phyloP scores from a whole-genome alignment of 2,329 filamentous ascomycete species.

The Aspergillus sp. region DNA sequence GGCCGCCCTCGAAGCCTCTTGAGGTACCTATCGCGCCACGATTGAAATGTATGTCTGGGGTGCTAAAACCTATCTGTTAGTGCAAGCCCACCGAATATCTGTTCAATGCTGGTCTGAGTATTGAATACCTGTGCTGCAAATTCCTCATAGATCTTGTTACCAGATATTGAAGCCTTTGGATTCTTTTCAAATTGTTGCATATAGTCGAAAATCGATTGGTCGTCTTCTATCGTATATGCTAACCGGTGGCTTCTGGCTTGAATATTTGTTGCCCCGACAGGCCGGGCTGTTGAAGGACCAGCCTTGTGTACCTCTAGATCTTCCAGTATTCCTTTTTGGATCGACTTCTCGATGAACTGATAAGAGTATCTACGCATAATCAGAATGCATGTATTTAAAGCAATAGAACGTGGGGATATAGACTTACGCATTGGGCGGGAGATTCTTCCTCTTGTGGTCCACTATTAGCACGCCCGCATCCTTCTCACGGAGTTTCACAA shows the following conservation, averaged over 20 bases:
- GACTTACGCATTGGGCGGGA: constrained; percentile 49
- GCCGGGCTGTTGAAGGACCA: constrained; percentile 47
- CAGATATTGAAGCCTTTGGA: constrained; percentile 31
- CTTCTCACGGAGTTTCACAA: constrained; percentile 53
- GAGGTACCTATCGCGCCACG: constrained; percentile 50
- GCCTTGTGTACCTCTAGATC: constrained; percentile 49
- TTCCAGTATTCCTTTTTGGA: constrained; percentile 49
- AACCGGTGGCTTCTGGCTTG: constrained; percentile 33
- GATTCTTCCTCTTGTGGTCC: constrained; percentile 55
- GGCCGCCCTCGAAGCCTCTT: constrained; percentile 38
- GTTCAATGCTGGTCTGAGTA: background rate
- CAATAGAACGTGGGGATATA: background rate
- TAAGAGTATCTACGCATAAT: constrained; percentile 49
- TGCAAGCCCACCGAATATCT: background rate
- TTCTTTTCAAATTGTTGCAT: constrained; percentile 37
- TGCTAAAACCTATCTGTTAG: constrained; percentile 26
- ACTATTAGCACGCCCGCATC: constrained; percentile 59
- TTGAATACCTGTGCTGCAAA: constrained; percentile 38
- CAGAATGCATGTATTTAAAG: background rate
- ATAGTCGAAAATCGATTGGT: constrained; percentile 47
- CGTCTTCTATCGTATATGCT: constrained; percentile 44
- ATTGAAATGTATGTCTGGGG: constrained; percentile 49
- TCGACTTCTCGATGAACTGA: constrained; percentile 56
- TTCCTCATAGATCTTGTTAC: constrained; percentile 48
- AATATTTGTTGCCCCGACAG: constrained; percentile 42